Conservation (phyloP, 768 basidiomycete species). For the Sarcodon sp. region DNA sequence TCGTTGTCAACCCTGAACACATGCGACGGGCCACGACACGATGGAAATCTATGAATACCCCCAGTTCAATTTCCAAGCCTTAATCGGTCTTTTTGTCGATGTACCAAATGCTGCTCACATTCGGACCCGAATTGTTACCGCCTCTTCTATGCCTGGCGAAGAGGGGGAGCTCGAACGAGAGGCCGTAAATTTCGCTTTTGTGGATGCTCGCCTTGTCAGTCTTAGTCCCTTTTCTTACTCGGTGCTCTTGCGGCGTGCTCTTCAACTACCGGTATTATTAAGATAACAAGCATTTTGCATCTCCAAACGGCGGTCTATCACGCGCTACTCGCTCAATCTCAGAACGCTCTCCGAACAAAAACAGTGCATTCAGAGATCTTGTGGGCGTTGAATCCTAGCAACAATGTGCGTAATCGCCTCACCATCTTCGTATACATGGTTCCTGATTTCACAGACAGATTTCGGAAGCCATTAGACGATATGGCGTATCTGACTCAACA, state of each 20-base stretch:
- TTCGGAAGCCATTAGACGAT: conserved; percentile 74
- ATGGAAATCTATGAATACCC: neutral
- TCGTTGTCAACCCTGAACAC: too few relatives aligned
- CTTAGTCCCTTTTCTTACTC: conserved; percentile 4
- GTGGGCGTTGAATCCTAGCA: conserved; percentile 77
- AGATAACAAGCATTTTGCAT: conserved; percentile 78
- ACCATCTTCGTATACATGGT: neutral
- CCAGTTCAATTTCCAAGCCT: neutral
- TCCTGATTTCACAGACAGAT: conserved; percentile 38
- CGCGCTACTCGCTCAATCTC: conserved; percentile 56
- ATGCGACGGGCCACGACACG: too few relatives aligned
- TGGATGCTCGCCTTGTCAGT: conserved; percentile 75
- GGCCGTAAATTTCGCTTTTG: conserved; percentile 82
- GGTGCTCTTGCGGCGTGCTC: conserved; percentile 1
- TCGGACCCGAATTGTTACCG: conserved; percentile 55
- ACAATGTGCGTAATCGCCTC: conserved; percentile 45
- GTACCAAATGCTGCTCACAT: conserved; percentile 54
- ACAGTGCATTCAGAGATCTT: conserved; percentile 87
- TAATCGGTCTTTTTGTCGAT: conserved; percentile 35
- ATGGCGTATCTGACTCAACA: conserved; percentile 64
- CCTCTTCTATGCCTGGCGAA: conserved; percentile 43
- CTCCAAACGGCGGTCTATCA: conserved; percentile 78
- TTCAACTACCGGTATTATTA: conserved; percentile 4
- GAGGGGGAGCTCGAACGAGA: conserved; percentile 59
- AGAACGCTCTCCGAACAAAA: conserved; percentile 58